Base-by-base conservation (phyloP, 495 filamentous ascomycete genomes). In the Cercophora scortea region DNA sequence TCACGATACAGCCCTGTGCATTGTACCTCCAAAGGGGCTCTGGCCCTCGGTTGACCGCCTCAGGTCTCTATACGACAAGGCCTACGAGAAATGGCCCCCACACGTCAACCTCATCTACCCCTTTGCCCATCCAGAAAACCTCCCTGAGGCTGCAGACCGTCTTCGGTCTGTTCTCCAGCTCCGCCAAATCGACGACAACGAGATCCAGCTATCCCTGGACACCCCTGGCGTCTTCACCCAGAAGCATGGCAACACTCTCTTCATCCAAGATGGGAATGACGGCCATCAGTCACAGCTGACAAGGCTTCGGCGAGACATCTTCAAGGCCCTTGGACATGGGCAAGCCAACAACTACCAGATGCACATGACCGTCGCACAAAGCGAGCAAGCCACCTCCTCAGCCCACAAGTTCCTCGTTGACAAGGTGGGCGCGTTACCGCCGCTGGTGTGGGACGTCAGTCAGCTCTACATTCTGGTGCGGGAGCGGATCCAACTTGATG, bases 51-150 rank as follows among this genome's bases (percentile, higher is more conserved):
- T 80, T 16, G 71, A 82, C 52, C 56, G 66, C 25, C 66, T 84
- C 8, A 71, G 79, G 17, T 68, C 66, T 8, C 61, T 78, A 33
- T 76, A 82, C 63, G 81, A 83, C 60, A 77, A 76, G 45, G 71
- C 70, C 2, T 77, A 76, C 56, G 65, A 61, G 32, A 78, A 71
- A 67, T 83, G 81, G 81, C 79, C 80, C 3, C 77, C 79, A 6
- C 81, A 84, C 53, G 53, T 83, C 55, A 84, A 83, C 52, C 54
- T 84, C 33, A 57, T 81, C 2, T 83, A 84, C 53, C 81, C 81
- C 9, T 84, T 82, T 53, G 77, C 80, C 4, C 59, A 64, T 4
- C 55, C 58, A 25, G 51, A 63, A 3, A 12, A 47, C 17, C 47
- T 71, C 11, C 43, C 47, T 18, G 18, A 10, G 1, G 61, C 61